Base-by-base conservation (phyloP, 2,329 filamentous ascomycete species). In the Drechslerella stenobrocha region DNA sequence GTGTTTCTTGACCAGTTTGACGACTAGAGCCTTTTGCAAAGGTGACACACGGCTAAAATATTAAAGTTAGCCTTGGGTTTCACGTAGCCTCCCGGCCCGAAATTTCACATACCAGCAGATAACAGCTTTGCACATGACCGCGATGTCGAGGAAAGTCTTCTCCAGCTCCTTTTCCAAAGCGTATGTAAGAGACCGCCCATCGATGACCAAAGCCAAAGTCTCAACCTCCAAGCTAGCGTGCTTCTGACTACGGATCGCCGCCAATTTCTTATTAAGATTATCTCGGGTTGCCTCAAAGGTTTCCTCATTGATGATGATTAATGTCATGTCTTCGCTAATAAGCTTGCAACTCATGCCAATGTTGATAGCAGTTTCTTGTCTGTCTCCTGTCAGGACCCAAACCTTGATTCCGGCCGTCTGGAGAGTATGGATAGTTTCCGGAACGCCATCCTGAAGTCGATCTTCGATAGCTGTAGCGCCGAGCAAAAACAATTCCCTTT, bases 321-420 rank as follows among this genome's bases (percentile, higher is more conserved):
- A 82, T 74, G 93, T 96, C 93, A 98, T 98, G 73, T 98, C 95
- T 77, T 98, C 93, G 72, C 90, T 96, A 67, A 98, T 89, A 50
- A 98, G 83, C 78, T 97, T 97, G 79, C 93, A 98, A 76, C 90
- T 96, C 93, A 98, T 98, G 71, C 95, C 93, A 72, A 98, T 98
- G 76, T 98, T 98, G 82, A 98, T 98, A 59, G 93, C 93, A 24
- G 93, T 98, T 77, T 98, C 93, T 78, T 98, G 95, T 73, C 93
- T 85, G 80, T 98, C 93, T 73, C 93, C 93, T 35, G 93, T 98
- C 76, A 98, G 78, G 18, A 98, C 93, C 93, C 93, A 98, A 57
- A 98, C 87, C 78, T 98, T 98, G 81, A 98, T 97, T 53, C 91
- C 92, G 22, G 95, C 93, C 71, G 91, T 89, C 77, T 98, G 95